Conservation (phyloP, 768 basidiomycete genomes). For the Termitomyces sp. region DNA sequence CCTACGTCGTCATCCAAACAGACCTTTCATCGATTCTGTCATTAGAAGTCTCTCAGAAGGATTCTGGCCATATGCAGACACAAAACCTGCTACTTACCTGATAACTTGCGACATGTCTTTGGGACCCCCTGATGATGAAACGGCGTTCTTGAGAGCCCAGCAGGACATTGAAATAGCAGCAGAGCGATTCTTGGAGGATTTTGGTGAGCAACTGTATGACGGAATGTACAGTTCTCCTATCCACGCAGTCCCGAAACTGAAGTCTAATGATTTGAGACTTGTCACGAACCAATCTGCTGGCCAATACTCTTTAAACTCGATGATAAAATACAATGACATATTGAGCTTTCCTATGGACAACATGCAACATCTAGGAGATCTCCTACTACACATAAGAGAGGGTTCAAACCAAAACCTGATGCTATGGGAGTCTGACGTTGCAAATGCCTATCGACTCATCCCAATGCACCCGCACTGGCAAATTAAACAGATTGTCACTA, state of each 20-base stretch:
- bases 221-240: background rate
- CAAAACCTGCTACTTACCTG: no score
- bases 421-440: constrained; percentile 37
- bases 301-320: background rate
- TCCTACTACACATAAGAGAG: background rate
- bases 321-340: background rate
- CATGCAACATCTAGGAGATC: background rate
- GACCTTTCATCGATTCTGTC: background rate
- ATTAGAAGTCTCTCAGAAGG: background rate
- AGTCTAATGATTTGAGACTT: background rate
- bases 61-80: no score
- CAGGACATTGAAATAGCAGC: no score
- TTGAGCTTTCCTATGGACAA: background rate
- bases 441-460: constrained; percentile 28
- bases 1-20: background rate
- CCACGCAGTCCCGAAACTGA: background rate
- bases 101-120: no score
- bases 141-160: no score
- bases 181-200: no score
- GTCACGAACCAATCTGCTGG: constrained; percentile 1
- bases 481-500: no score
- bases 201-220: background rate
- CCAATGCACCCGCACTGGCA: constrained; percentile 28
- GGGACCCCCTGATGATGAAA: no score
- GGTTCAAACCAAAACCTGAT: constrained; percentile 3